Evolutionary conservation across 2,329 filamentous ascomycete genomes (phyloP), one percentile per base, ranked within the genome.

Genomic region (Aspergillus uvarum): DNA sequence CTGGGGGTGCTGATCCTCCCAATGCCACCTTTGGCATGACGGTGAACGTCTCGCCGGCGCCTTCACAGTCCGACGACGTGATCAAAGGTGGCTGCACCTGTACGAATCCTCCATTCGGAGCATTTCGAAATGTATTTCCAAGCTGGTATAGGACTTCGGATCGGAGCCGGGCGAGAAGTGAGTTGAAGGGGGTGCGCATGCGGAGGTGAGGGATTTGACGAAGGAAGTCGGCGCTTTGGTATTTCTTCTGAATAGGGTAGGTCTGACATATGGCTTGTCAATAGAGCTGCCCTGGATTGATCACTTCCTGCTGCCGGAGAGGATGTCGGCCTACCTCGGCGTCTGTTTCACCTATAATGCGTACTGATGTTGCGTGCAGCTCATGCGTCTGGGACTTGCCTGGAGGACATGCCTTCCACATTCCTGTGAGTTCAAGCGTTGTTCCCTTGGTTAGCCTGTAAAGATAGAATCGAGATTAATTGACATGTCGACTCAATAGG

Each of bases 41-140:
- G 10, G 87, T 86, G 70, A 99, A 99, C 19, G 96, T 94, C 73
- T 98, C 93, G 0, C 95, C 95, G 2, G 93, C 95, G 4, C 95
- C 95, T 79, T 99, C 95, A 71, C 95, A 99, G 70, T 99, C 95
- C 0, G 94, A 96, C 0, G 94, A 97, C 1, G 95, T 98, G 70
- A 99, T 91, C 69, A 98, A 88, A 4, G 95, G 95, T 4, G 95
- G 91, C 67, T 98, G 94, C 7, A 91, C 91, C 77, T 98, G 78
- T 8, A 73, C 65, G 61, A 78, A 79, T 3, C 70, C 90, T 60
- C 91, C 83, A 69, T 86, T 82, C 60, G 86, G 83, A 26, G 81
- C 77, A 51, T 70, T 67, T 29, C 84, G 83, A 77, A 98, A 97
- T 77, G 92, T 94, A 51, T 83, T 84, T 56, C 87, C 90, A 48